Percentiles rank a stretch among this genome's conserved stretches.
These are phyloP conservation scores for Magnusiomyces tetraspermus DNA, from an alignment of 1,139 yeast species.

Conservation along the genomic window DNA sequence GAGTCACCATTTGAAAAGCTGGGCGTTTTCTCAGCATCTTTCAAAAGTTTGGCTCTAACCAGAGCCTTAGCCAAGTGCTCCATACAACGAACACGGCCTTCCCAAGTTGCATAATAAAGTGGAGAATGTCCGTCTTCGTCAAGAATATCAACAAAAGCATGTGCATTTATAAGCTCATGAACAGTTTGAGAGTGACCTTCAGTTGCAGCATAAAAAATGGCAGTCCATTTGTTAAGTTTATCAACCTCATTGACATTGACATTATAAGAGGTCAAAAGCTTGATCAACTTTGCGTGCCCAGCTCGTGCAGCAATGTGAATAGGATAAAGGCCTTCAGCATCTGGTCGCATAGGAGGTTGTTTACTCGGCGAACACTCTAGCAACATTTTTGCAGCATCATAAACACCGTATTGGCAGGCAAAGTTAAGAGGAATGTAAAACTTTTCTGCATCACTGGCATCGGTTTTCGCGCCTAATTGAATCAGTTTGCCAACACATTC, in stretches of 20 bases:
- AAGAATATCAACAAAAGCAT: slow-evolving; percentile 61
- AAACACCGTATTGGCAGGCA: slow-evolving; percentile 82
- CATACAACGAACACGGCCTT: slow-evolving; percentile 75
- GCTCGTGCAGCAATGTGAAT: slow-evolving; percentile 81
- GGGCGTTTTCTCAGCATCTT: neutral
- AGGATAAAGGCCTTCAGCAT: slow-evolving; percentile 64
- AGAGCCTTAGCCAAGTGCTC: slow-evolving; percentile 42
- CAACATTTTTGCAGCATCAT: slow-evolving; percentile 56
- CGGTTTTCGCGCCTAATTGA: slow-evolving; percentile 33
- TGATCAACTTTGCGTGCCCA: slow-evolving; percentile 63
- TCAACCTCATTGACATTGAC: slow-evolving; percentile 74
- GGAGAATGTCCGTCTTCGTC: slow-evolving; percentile 84
- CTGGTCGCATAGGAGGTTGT: slow-evolving; percentile 22
- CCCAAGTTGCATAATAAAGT: slow-evolving; percentile 84
- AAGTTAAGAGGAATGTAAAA: slow-evolving; percentile 73
- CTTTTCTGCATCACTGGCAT: slow-evolving; percentile 32
- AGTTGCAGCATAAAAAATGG: slow-evolving; percentile 79
- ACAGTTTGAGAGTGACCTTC: slow-evolving; percentile 75
- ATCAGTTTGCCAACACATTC: slow-evolving; percentile 44
- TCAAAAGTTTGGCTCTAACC: neutral
- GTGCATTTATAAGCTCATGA: slow-evolving; percentile 55
- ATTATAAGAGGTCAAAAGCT: slow-evolving; percentile 59
- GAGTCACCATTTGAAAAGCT: neutral
- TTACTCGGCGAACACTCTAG: slow-evolving; percentile 33
- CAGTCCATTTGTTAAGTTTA: slow-evolving; percentile 87